Percentiles rank a stretch among this genome's conserved stretches.
Evolutionary conservation across 805 yeast genomes (phyloP).

Genomic region (Zygoascus biomembranicola): DNA sequence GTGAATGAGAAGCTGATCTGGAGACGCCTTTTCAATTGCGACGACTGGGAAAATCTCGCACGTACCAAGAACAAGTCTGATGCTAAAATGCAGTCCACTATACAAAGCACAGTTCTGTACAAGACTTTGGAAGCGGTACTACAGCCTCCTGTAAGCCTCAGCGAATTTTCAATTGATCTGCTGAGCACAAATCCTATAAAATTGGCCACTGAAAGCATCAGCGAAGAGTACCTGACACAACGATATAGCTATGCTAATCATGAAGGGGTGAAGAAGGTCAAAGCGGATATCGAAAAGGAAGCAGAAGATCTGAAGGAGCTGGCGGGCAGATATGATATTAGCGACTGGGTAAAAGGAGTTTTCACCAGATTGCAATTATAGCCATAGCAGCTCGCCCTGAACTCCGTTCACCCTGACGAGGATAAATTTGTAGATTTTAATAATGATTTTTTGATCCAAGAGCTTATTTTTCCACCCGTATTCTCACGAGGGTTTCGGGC

Average conservation of each 20-base stretch:
- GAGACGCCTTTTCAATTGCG: slow-evolving; percentile 49
- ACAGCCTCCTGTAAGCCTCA: background rate
- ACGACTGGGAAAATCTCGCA: slow-evolving; percentile 39
- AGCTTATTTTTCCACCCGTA: slow-evolving; percentile 23
- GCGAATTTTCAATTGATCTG: background rate
- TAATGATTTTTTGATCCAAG: slow-evolving; percentile 3
- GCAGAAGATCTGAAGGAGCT: background rate
- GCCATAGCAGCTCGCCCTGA: no score
- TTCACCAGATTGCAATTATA: background rate
- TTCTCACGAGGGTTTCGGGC: slow-evolving; percentile 26
- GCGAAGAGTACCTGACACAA: background rate
- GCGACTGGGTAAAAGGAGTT: slow-evolving; percentile 4
- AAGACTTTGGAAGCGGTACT: slow-evolving; percentile 31
- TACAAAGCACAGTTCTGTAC: slow-evolving; percentile 38
- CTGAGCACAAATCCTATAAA: background rate
- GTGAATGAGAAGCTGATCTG: slow-evolving; percentile 39
- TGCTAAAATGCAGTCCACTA: slow-evolving; percentile 33
- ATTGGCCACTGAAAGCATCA: background rate
- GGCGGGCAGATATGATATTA: slow-evolving; percentile 1
- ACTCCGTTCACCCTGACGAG: slow-evolving; percentile 5
- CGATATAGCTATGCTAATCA: slow-evolving; percentile 4
- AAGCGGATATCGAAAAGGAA: background rate
- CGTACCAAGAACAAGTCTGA: slow-evolving; percentile 33
- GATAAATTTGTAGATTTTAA: slow-evolving; percentile 4
- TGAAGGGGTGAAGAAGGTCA: slow-evolving; percentile 8